phyloP scores from a whole-genome alignment of 208 protist genomes.

The Balamuthia mandrillaris region DNA sequence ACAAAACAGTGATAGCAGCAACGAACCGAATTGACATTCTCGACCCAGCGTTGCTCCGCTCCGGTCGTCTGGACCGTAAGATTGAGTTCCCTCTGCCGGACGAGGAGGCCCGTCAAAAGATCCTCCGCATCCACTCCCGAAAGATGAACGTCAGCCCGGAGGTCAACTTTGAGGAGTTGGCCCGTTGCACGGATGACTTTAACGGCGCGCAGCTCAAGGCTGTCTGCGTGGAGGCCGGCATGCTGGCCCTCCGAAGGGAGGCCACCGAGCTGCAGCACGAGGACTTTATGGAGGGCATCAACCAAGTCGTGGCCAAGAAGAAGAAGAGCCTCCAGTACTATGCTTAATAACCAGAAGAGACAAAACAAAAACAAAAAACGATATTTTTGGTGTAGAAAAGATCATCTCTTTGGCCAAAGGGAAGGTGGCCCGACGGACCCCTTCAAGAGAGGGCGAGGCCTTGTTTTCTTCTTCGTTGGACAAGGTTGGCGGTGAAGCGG shows the following conservation, averaged over 20 bases:
- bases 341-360: no score
- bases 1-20: conserved; percentile 99
- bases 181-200: conserved; percentile 98
- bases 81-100: conserved; percentile 99
- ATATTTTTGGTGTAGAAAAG: no score
- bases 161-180: conserved; percentile 99
- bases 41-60: conserved; percentile 99
- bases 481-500: no score
- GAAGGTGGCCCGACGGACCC: no score
- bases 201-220: conserved; percentile 99
- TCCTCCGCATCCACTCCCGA: conserved; percentile 98
- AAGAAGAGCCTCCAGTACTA: conserved; percentile 99
- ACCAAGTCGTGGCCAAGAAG: conserved; percentile 98
- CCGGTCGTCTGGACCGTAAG: conserved; percentile 98
- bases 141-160: conserved; percentile 92
- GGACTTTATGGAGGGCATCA: conserved; percentile 97
- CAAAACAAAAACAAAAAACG: no score
- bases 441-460: no score
- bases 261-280: conserved; percentile 85
- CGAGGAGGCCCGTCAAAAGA: conserved; percentile 94
- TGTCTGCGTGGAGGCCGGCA: conserved; percentile 99
- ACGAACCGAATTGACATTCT: conserved; percentile 99
- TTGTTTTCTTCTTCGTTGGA: no score
- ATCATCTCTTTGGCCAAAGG: no score
- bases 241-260: conserved; percentile 95